These are phyloP conservation scores for Larix kaempferi DNA, from an alignment of 75 land plant genomes.

Conservation along the genomic window DNA sequence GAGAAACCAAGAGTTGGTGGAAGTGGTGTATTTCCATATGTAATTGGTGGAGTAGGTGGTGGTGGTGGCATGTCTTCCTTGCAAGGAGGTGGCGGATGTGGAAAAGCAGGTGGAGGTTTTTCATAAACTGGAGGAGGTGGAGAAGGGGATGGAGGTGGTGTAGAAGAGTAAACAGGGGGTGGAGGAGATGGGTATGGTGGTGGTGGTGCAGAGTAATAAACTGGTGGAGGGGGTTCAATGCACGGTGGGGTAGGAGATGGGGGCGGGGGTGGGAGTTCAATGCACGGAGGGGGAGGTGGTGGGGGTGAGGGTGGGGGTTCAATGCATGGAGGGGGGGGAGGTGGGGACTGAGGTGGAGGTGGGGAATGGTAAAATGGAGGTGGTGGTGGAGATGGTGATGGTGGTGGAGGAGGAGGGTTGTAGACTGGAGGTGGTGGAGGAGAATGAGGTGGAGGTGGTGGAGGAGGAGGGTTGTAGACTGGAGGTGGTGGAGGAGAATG, in stretches of 20 bases:
- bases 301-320: background rate
- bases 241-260: conserved; percentile 17
- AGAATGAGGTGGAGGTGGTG: background rate
- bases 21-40: conserved; percentile 10
- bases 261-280: background rate
- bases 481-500: background rate
- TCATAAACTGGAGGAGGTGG: conserved; percentile 8
- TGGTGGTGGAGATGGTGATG: background rate
- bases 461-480: background rate
- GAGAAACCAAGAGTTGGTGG: conserved; percentile 18
- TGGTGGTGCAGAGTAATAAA: background rate
- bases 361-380: background rate
- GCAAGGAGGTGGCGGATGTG: background rate
- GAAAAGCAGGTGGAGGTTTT: background rate
- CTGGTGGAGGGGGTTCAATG: conserved; percentile 10
- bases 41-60: conserved; percentile 5
- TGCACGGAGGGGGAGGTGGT: background rate
- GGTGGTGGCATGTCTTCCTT: background rate
- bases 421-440: background rate
- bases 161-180: background rate
- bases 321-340: background rate
- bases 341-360: background rate
- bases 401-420: background rate
- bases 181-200: background rate
- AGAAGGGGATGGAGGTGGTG: too few species aligned